Conservation (phyloP, 257 asterid species). For the Salvia rosmarinus region DNA sequence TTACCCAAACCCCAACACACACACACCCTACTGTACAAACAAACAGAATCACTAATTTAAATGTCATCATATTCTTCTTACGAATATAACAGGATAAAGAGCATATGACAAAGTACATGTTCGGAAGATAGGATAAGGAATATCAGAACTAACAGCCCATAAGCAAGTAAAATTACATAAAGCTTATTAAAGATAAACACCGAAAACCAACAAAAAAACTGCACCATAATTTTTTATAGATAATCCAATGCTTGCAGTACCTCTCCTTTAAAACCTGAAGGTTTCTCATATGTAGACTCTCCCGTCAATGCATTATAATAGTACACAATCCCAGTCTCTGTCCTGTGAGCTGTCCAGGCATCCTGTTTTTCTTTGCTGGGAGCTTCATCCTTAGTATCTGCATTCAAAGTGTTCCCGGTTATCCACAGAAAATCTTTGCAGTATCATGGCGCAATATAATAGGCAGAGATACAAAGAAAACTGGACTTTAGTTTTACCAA, state of each 20-base stretch:
- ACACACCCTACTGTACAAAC: background rate
- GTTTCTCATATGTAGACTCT: constrained; percentile 93
- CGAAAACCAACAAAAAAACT: background rate
- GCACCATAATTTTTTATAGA: constrained; percentile 26
- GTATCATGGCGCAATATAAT: constrained; percentile 27
- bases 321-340: constrained; percentile 80
- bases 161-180: constrained; percentile 16
- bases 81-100: background rate
- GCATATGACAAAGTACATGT: constrained; percentile 7
- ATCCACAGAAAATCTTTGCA: constrained; percentile 45
- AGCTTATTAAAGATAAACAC: background rate
- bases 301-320: constrained; percentile 87
- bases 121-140: constrained; percentile 11
- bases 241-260: constrained; percentile 45
- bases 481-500: constrained; percentile 49
- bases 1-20: constrained; percentile 1
- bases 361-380: constrained; percentile 52
- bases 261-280: constrained; percentile 82
- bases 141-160: constrained; percentile 18
- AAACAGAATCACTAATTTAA: background rate
- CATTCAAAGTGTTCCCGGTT: constrained; percentile 39
- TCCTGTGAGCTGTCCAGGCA: constrained; percentile 93
- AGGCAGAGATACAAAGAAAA: constrained; percentile 18
- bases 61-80: constrained; percentile 17
- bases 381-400: constrained; percentile 51